Percentiles rank a stretch among this genome's conserved stretches.
Evolutionary conservation across 2,329 filamentous ascomycete genomes (phyloP).

Genomic region (Acrocalymma vagum): DNA sequence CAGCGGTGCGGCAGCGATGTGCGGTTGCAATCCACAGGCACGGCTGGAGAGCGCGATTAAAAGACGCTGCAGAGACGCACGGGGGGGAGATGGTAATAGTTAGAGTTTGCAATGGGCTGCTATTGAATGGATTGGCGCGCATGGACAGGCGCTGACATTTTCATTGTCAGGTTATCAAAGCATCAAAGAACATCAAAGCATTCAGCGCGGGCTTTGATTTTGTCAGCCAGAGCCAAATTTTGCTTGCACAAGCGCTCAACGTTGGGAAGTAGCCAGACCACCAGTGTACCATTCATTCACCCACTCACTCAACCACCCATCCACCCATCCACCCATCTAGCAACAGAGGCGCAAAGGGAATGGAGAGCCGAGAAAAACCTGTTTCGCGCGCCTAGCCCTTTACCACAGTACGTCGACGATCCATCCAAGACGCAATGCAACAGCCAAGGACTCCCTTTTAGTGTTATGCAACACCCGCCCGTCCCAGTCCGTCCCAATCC

Average conservation of each 20-base stretch:
- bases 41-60: constrained; percentile 1
- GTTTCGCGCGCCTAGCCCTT: no score
- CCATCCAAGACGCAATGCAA: no score
- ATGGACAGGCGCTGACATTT: constrained; percentile 2
- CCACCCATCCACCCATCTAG: no score
- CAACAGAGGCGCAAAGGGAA: no score
- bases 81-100: no score
- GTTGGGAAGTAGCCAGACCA: no score
- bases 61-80: constrained; percentile 1
- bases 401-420: no score
- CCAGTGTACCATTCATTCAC: no score
- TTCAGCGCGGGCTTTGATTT: background rate
- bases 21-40: constrained; percentile 5
- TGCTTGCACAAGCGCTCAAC: no score
- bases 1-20: background rate
- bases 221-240: constrained; percentile 1
- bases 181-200: background rate
- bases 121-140: background rate
- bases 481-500: background rate
- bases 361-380: constrained; percentile 3
- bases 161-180: constrained; percentile 4
- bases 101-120: no score
- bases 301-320: no score
- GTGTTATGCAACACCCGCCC: constrained; percentile 1
- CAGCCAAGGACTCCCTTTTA: no score